Evolutionary conservation across 495 filamentous ascomycete species (phyloP).

Genomic region (Neurospora sp.): DNA sequence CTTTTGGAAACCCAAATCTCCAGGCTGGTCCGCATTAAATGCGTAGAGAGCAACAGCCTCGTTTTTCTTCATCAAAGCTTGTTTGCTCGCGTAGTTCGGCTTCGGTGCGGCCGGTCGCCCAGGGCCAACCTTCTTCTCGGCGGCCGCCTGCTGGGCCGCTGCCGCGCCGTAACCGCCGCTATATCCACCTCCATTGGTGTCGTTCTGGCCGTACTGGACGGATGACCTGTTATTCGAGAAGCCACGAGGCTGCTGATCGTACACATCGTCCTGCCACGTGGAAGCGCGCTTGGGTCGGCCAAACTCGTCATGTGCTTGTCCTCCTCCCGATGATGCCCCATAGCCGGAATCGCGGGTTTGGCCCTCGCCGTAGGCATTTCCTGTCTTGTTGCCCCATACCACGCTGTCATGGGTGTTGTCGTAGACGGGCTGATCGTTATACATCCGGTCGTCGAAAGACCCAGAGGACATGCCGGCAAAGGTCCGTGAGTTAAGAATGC

Average conservation of each 20-base stretch:
- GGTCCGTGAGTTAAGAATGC: conserved; percentile 69
- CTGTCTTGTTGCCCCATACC: conserved; percentile 80
- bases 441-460: conserved; percentile 56
- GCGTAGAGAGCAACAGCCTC: conserved; percentile 85
- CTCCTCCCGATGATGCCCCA: conserved; percentile 20
- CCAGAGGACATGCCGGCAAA: conserved; percentile 57
- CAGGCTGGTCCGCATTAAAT: conserved; percentile 88
- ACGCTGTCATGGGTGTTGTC: conserved; percentile 80
- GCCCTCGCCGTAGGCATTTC: conserved; percentile 68
- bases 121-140: conserved; percentile 36
- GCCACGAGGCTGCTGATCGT: conserved; percentile 51
- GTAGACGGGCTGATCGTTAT: conserved; percentile 92
- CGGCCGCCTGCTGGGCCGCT: conserved; percentile 23
- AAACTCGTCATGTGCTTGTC: conserved; percentile 37
- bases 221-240: conserved; percentile 9
- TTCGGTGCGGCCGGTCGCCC: conserved; percentile 78
- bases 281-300: conserved; percentile 52
- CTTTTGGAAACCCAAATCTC: conserved; percentile 93
- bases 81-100: conserved; percentile 62
- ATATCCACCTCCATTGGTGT: conserved; percentile 41
- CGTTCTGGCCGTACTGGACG: conserved; percentile 5
- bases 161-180: conserved; percentile 23
- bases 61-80: conserved; percentile 59
- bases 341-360: conserved; percentile 44
- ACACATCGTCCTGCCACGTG: conserved; percentile 87